Conservation (phyloP, 2,329 filamentous ascomycete genomes). For the Onygenales sp. region DNA sequence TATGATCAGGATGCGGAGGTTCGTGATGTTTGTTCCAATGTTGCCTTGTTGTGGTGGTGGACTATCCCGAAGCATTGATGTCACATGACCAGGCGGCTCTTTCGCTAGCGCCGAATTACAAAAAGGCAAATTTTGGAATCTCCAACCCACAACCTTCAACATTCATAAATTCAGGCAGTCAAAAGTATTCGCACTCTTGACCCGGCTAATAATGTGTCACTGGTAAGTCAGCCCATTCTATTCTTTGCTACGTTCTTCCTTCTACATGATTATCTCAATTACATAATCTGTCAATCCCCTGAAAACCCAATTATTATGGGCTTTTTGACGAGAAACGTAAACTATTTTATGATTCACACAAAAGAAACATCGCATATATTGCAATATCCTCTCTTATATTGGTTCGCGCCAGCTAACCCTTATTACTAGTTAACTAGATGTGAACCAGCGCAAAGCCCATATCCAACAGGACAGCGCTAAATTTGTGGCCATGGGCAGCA, state of each 20-base stretch:
- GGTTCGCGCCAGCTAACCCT: not conserved
- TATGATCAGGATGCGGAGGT: not conserved
- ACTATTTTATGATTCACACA: conserved; percentile 18
- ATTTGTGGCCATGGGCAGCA: conserved; percentile 22
- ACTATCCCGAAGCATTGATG: too few relatives aligned
- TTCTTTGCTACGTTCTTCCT: not conserved
- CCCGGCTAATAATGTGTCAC: conserved; percentile 7
- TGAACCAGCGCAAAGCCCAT: not conserved
- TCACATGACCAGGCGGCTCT: not conserved
- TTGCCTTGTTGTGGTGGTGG: too few relatives aligned
- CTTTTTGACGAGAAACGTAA: conserved; percentile 30
- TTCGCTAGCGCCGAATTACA: not conserved
- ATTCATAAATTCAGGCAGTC: not conserved
- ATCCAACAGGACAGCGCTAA: conserved; percentile 14
- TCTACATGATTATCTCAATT: conserved; percentile 55
- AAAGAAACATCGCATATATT: conserved; percentile 17
- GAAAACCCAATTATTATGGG: conserved; percentile 38
- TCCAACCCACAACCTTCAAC: not conserved
- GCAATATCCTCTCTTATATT: not conserved
- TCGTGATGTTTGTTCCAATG: not conserved
- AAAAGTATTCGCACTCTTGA: conserved; percentile 1
- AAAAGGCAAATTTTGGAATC: not conserved
- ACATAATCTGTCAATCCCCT: conserved; percentile 78
- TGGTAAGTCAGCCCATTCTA: conserved; percentile 19
- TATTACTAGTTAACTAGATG: not conserved